Evolutionary conservation across 192 early-diverging fungal genomes (phyloP), one percentile per base, ranked within the genome.

Genomic region (Entomortierella chlamydospora): DNA sequence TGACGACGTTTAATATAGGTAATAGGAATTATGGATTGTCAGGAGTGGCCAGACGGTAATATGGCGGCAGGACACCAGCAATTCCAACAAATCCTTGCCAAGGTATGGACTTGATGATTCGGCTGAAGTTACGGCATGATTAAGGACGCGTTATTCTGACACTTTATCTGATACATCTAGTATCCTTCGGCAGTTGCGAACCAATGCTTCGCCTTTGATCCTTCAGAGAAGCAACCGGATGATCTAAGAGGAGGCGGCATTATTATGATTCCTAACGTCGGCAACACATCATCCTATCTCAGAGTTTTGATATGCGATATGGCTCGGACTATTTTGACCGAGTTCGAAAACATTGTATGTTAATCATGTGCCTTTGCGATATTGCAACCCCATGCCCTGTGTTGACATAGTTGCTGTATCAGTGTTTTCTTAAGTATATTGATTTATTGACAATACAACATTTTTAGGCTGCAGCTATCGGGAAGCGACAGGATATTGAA

Each of bases 191-290:
- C 90, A 6, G 81, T 95, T 9, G 90, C 89, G 7, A 85, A 85
- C 37, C 83, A 92, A 50, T 95, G 93, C 64, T 93, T 94, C 68
- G 93, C 91, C 41, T 95, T 95, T 81, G 91, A 95, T 61, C 93
- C 93, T n/a, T 77, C 86, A 22, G 91, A 94, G 50, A 79, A 85
- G 28, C 90, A 94, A 51, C 87, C 88, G 11, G 91, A 93, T 67
- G 90, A 93, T 79, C 90, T 88, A 2, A 86, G 91, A 50, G 76
- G 76, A 60, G 76, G 68, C 0, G 93, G 91, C 8, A 64, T 93
- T 22, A 91, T 92, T 30, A 91, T 92, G 88, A 91, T 95, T 57
- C 93, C 93, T 2, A 90, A 93, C 68, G 93, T 91, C 20, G 93
- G 93, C 43, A 88, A 94, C 58, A 84, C 92, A 23, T 88, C 86